phyloP scores from a whole-genome alignment of 2,329 filamentous ascomycete species.

The Pseudogymnoascus sp. region DNA sequence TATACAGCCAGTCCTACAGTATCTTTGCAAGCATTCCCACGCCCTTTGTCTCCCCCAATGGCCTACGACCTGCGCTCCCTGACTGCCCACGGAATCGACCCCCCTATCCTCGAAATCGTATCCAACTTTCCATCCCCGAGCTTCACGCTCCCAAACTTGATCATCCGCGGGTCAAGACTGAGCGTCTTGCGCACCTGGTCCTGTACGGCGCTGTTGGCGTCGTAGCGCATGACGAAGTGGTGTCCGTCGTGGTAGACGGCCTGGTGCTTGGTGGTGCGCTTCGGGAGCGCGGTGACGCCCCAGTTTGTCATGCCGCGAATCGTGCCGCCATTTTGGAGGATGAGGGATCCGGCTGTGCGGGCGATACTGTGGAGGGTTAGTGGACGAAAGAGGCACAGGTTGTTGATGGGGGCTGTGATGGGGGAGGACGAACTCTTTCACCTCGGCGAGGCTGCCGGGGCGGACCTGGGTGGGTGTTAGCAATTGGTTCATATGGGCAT shows the following conservation, averaged over 20 bases:
- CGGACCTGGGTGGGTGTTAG: slow-evolving; percentile 60
- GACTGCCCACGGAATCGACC: slow-evolving; percentile 24
- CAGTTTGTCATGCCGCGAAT: slow-evolving; percentile 91
- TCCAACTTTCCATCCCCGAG: slow-evolving; percentile 58
- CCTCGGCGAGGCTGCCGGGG: slow-evolving; percentile 79
- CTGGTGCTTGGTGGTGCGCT: slow-evolving; percentile 71
- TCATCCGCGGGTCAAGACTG: slow-evolving; percentile 80
- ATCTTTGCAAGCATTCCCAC: slow-evolving; percentile 7
- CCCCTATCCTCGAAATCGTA: slow-evolving; percentile 33
- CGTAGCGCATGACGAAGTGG: slow-evolving; percentile 98
- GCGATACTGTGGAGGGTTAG: slow-evolving; percentile 59
- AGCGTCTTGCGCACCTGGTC: slow-evolving; percentile 67
- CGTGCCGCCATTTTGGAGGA: slow-evolving; percentile 79
- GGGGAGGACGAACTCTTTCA: slow-evolving; percentile 71
- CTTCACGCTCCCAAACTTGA: slow-evolving; percentile 80
- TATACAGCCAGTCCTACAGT: slow-evolving; percentile 7
- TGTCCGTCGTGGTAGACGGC: slow-evolving; percentile 77
- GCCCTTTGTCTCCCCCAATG: background rate
- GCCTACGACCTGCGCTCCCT: slow-evolving; percentile 14
- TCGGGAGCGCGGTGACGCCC: slow-evolving; percentile 84
- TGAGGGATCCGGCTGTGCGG: slow-evolving; percentile 70
- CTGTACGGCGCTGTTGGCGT: slow-evolving; percentile 67
- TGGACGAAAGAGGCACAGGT: background rate
- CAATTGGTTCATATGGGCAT: background rate
- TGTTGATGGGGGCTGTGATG: slow-evolving; percentile 12